Evolutionary conservation across 306 rosid species (phyloP).

Genomic region (Vicia sativa): DNA sequence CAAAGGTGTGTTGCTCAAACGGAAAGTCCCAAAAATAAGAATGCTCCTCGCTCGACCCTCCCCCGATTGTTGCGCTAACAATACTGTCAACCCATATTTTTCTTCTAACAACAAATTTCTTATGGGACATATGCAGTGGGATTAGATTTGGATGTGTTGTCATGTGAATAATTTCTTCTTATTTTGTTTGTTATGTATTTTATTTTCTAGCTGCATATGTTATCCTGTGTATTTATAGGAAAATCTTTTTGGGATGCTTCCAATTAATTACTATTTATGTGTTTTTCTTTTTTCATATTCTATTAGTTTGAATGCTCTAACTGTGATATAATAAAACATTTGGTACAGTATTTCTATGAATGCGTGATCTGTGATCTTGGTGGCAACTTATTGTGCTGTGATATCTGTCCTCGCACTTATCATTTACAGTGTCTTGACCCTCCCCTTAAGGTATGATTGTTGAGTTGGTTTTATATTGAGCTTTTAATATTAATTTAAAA

Average conservation of each 20-base stretch:
- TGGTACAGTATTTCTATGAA: slow-evolving; percentile 83
- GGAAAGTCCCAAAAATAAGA: too few relatives aligned
- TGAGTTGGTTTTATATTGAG: slow-evolving; percentile 31
- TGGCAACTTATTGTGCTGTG: slow-evolving; percentile 97
- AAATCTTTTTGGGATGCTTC: slow-evolving; percentile 9
- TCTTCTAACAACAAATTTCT: slow-evolving; percentile 4
- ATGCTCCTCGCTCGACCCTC: too few relatives aligned
- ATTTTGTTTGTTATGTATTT: slow-evolving; percentile 15
- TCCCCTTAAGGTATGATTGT: slow-evolving; percentile 86
- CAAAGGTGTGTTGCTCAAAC: too few relatives aligned
- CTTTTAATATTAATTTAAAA: slow-evolving; percentile 21
- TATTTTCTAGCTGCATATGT: slow-evolving; percentile 23
- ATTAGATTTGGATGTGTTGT: slow-evolving; percentile 27
- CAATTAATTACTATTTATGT: neutral
- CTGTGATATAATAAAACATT: slow-evolving; percentile 31
- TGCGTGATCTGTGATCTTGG: slow-evolving; percentile 96
- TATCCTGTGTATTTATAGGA: slow-evolving; percentile 5
- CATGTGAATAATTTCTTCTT: slow-evolving; percentile 21
- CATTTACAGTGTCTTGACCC: slow-evolving; percentile 95
- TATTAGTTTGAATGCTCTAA: slow-evolving; percentile 37
- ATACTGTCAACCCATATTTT: slow-evolving; percentile 7
- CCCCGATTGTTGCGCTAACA: too few relatives aligned
- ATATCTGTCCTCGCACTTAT: slow-evolving; percentile 95
- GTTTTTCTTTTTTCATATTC: neutral
- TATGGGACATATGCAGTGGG: slow-evolving; percentile 6